Conservation (phyloP, 441 rosid genomes). For the Sinapis alba region DNA sequence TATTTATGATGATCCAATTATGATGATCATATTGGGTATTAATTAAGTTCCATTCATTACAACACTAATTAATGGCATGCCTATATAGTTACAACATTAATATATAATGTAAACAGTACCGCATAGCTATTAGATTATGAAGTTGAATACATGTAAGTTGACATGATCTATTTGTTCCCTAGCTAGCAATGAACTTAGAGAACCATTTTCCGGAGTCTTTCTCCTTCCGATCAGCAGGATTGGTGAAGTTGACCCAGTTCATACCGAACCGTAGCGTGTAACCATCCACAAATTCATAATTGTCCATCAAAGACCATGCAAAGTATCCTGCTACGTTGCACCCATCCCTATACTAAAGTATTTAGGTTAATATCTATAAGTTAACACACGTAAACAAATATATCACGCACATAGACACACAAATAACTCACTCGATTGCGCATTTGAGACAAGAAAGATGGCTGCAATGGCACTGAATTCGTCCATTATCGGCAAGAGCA, state of each 20-base stretch:
- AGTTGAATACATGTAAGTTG: background rate
- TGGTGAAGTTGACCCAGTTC: slow-evolving; percentile 23
- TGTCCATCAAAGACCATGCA: slow-evolving; percentile 24
- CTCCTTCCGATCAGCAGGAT: background rate
- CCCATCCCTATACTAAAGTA: slow-evolving; percentile 2
- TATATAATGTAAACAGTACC: background rate
- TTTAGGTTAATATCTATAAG: background rate
- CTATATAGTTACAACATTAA: no score
- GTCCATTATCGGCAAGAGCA: slow-evolving; percentile 15
- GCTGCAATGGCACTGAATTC: slow-evolving; percentile 18
- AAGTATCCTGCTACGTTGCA: background rate
- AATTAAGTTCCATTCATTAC: background rate
- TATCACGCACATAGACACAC: background rate
- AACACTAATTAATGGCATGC: background rate
- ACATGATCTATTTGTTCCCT: background rate
- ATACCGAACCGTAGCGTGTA: slow-evolving; percentile 13
- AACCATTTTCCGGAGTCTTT: slow-evolving; percentile 2
- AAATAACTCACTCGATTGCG: slow-evolving; percentile 10
- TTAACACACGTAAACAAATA: background rate
- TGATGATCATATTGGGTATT: background rate
- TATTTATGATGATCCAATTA: no score
- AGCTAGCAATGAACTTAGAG: slow-evolving; percentile 2
- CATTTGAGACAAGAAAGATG: slow-evolving; percentile 28
- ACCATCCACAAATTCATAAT: slow-evolving; percentile 11
- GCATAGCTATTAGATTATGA: background rate